These are phyloP conservation scores for Eucalyptus brandiana DNA, from an alignment of 345 rosid species.

Conservation along the genomic window DNA sequence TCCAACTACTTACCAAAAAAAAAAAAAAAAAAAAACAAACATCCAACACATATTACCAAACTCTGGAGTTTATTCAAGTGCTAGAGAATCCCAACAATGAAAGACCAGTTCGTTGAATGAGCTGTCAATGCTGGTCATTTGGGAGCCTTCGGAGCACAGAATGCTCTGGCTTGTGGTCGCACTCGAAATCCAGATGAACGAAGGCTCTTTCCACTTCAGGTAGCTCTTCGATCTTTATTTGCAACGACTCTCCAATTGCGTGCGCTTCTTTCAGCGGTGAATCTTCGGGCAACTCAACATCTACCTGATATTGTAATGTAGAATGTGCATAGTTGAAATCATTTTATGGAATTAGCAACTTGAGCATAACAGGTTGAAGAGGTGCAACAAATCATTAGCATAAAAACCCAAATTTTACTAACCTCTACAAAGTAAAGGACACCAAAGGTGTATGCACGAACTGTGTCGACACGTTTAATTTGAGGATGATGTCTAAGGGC, in stretches of 20 bases:
- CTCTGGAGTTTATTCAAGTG: not conserved
- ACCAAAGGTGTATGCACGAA: constrained; percentile 14
- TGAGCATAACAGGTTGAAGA: not conserved
- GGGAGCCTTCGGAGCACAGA: constrained; percentile 8
- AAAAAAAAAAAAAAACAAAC: no score
- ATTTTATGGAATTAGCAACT: not conserved
- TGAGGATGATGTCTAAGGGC: constrained; percentile 2
- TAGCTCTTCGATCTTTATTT: constrained; percentile 3
- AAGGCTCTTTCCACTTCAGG: constrained; percentile 32
- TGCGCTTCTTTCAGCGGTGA: not conserved
- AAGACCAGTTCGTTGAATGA: not conserved
- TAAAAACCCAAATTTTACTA: not conserved
- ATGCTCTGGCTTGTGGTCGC: constrained; percentile 19
- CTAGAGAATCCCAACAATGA: not conserved
- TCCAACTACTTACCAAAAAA: no score
- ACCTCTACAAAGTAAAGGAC: constrained; percentile 17
- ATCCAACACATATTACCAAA: not conserved
- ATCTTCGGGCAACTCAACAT: constrained; percentile 3
- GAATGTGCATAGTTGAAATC: not conserved
- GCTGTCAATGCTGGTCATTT: not conserved
- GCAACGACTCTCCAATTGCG: not conserved
- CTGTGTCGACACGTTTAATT: constrained; percentile 11
- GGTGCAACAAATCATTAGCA: not conserved
- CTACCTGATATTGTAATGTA: constrained; percentile 1
- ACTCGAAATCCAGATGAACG: constrained; percentile 38